Evolutionary conservation across 2,329 filamentous ascomycete species (phyloP).

Genomic region (Aspergillus hiratsukae): DNA sequence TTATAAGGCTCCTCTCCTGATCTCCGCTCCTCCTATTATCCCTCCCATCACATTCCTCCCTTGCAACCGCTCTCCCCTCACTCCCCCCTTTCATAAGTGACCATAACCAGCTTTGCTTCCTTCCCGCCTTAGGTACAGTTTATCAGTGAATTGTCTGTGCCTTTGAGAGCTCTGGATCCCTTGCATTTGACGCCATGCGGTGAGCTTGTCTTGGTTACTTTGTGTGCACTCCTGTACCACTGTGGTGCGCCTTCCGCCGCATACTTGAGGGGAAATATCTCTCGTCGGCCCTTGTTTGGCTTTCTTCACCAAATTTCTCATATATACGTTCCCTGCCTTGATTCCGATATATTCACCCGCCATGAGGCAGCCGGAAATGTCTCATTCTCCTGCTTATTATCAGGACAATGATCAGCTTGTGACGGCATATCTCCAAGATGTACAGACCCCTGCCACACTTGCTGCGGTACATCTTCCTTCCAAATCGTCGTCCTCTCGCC

Average conservation of each 20-base stretch:
- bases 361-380: slow-evolving; percentile 34
- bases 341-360: slow-evolving; percentile 10
- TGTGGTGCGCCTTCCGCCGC: slow-evolving; percentile 14
- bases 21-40: slow-evolving; percentile 6
- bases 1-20: slow-evolving; percentile 15
- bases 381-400: slow-evolving; percentile 32
- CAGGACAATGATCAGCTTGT: slow-evolving; percentile 25
- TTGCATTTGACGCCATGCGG: slow-evolving; percentile 20
- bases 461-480: slow-evolving; percentile 13
- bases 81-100: slow-evolving; percentile 2
- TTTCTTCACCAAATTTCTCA: slow-evolving; percentile 12
- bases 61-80: not conserved
- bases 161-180: slow-evolving; percentile 8
- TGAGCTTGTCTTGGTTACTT: slow-evolving; percentile 17
- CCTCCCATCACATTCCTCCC: not conserved
- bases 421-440: slow-evolving; percentile 17
- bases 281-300: slow-evolving; percentile 15
- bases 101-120: slow-evolving; percentile 4
- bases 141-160: not conserved
- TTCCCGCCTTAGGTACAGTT: slow-evolving; percentile 6
- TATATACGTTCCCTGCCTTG: slow-evolving; percentile 4
- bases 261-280: slow-evolving; percentile 14
- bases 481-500: slow-evolving; percentile 9
- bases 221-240: slow-evolving; percentile 20
- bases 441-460: slow-evolving; percentile 15